A percentile compares a stretch with the other conserved stretches of the same genome.
Conservation (phyloP, 495 filamentous ascomycete genomes). For the Neurospora discreta region DNA sequence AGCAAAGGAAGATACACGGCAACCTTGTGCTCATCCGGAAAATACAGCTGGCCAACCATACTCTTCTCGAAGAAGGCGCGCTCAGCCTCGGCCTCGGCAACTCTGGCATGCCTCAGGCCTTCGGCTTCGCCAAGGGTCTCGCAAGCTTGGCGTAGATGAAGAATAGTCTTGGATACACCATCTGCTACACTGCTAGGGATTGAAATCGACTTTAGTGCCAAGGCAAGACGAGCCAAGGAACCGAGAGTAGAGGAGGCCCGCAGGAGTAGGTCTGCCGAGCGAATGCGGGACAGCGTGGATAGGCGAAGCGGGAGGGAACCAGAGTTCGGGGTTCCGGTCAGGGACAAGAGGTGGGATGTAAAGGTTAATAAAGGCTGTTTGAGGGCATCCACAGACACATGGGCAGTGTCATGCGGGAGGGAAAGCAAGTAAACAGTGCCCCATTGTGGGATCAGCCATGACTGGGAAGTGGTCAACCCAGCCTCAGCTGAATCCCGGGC, state of each 20-base stretch:
- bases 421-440: slow-evolving; percentile 81
- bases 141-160: slow-evolving; percentile 66
- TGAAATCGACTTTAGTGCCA: slow-evolving; percentile 78
- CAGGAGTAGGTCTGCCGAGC: slow-evolving; percentile 74
- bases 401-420: slow-evolving; percentile 32
- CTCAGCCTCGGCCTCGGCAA: slow-evolving; percentile 83
- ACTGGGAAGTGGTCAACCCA: slow-evolving; percentile 53
- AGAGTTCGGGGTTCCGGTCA: slow-evolving; percentile 75
- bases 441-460: slow-evolving; percentile 96
- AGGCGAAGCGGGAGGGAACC: slow-evolving; percentile 74
- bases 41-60: slow-evolving; percentile 94
- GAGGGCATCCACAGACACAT: slow-evolving; percentile 41
- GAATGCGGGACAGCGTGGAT: slow-evolving; percentile 70
- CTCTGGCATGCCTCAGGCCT: slow-evolving; percentile 61
- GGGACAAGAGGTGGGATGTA: slow-evolving; percentile 79
- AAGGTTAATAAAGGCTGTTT: slow-evolving; percentile 78
- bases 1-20: slow-evolving; percentile 89
- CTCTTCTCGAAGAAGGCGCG: slow-evolving; percentile 96
- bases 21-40: slow-evolving; percentile 99
- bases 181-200: slow-evolving; percentile 80
- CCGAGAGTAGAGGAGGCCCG: slow-evolving; percentile 90
- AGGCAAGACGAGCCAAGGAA: slow-evolving; percentile 75
- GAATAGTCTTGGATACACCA: slow-evolving; percentile 69
- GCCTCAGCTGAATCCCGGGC: slow-evolving; percentile 40
- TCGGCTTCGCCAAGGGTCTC: slow-evolving; percentile 50